These are phyloP conservation scores for Quercus ilex DNA, from an alignment of 306 rosid species.

Conservation along the genomic window DNA sequence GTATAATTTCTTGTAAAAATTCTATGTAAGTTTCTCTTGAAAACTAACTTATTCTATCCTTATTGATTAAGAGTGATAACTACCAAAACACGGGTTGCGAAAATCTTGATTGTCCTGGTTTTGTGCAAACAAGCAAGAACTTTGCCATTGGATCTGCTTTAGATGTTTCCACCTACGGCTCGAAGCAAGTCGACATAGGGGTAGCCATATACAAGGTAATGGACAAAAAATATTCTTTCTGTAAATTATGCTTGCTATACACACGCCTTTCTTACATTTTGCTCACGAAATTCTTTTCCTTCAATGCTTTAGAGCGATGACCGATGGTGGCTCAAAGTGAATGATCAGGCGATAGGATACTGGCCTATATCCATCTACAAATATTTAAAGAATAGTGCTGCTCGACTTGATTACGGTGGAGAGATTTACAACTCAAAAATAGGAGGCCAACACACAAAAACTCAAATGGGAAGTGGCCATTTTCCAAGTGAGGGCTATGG, in stretches of 20 bases:
- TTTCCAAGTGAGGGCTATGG: conserved; percentile 10
- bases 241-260: not conserved
- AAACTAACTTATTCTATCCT: not conserved
- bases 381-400: not conserved
- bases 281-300: not conserved
- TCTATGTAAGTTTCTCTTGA: too few relatives aligned
- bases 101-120: not conserved
- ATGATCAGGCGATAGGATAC: conserved; percentile 14
- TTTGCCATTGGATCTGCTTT: not conserved
- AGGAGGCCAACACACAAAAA: conserved; percentile 3
- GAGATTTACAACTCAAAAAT: not conserved
- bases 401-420: not conserved
- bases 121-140: not conserved
- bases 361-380: conserved; percentile 23
- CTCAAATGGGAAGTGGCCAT: conserved; percentile 37
- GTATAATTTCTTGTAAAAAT: too few relatives aligned
- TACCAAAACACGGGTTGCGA: not conserved
- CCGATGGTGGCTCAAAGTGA: conserved; percentile 22
- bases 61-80: not conserved
- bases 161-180: too few relatives aligned
- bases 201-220: too few relatives aligned
- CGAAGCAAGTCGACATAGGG: too few relatives aligned
- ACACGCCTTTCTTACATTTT: not conserved
- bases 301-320: not conserved
- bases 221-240: not conserved